Conservation (phyloP, 495 filamentous ascomycete genomes). For the Astrothelium subdiscretum region DNA sequence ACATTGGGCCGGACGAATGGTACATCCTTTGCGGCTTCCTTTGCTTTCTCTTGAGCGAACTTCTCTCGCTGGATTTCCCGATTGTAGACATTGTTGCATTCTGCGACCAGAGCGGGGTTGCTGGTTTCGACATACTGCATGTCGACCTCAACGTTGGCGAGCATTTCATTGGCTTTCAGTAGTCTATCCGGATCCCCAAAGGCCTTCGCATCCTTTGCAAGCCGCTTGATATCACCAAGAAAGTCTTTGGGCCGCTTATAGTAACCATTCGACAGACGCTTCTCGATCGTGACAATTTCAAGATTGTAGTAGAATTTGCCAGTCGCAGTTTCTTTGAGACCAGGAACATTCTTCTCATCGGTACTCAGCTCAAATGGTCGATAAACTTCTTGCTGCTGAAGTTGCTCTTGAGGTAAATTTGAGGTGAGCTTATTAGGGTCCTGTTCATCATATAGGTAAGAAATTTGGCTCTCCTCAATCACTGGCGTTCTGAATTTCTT, state of each 20-base stretch:
- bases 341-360: constrained; percentile 63
- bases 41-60: constrained; percentile 38
- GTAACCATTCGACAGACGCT: constrained; percentile 85
- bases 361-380: constrained; percentile 65
- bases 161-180: constrained; percentile 78
- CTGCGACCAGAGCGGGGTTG: constrained; percentile 51
- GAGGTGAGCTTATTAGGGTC: constrained; percentile 71
- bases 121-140: constrained; percentile 54
- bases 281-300: constrained; percentile 86
- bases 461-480: constrained; percentile 58
- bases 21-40: constrained; percentile 20
- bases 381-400: constrained; percentile 36
- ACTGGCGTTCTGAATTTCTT: constrained; percentile 71
- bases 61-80: constrained; percentile 54
- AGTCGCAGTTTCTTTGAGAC: constrained; percentile 54
- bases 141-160: constrained; percentile 87
- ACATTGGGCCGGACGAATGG: constrained; percentile 29
- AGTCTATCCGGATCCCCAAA: constrained; percentile 61
- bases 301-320: constrained; percentile 89
- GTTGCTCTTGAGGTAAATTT: constrained; percentile 52
- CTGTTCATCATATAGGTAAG: constrained; percentile 71
- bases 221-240: constrained; percentile 65
- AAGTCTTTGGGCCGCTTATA: constrained; percentile 86
- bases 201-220: constrained; percentile 71
- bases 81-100: constrained; percentile 63